Evolutionary conservation across 169 alveolate genomes (phyloP), one percentile per base, ranked within the genome.

Genomic region (Eimeria brunetti): DNA sequence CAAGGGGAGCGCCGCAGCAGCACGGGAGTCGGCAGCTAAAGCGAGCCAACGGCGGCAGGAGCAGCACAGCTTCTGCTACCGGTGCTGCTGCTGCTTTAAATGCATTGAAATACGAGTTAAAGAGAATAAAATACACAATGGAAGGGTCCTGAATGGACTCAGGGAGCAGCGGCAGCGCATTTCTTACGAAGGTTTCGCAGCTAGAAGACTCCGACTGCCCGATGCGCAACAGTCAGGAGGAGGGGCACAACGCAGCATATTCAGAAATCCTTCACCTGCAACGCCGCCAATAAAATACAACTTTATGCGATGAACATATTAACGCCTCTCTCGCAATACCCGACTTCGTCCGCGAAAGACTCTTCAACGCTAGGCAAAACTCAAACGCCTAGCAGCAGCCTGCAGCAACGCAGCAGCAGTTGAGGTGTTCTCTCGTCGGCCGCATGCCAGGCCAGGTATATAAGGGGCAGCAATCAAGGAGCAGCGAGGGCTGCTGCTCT

Each of bases 201-300:
- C 83, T 36, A 33, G 83, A 38, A 20, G 88, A 78, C 88, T 46
- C n/a, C n/a, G n/a, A 44, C 20, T 46, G 58, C 67, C 88, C 88
- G n/a, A 46, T 41, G 88, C 41, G 38, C 67, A 78, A 78, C 58
- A 78, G 88, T 16, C 49, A 30, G 49, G n/a, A 78, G 69, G 89
- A 80, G 90, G 49, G 90, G 75, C 90, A 33, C 76, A 83, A 56
- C 90, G 90, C 90, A 49, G 56, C 90, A 56, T 51, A 83, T 51
- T 83, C 75, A 83, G 51, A 51, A 56, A 56, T 46, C 76, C 90
- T 67, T 51, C 90, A 41, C 51, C 90, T 83, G 75, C 76, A 33
- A 56, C n/a, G 53, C 49, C 18, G 90, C 90, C 90, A 83, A 49
- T 56, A 56, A 83, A 53, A 53, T 56, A 36, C 76, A 56, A 30